Evolutionary conservation across 805 yeast species (phyloP), one percentile per base, ranked within the genome.

Genomic region (Monosporozyma solicola): DNA sequence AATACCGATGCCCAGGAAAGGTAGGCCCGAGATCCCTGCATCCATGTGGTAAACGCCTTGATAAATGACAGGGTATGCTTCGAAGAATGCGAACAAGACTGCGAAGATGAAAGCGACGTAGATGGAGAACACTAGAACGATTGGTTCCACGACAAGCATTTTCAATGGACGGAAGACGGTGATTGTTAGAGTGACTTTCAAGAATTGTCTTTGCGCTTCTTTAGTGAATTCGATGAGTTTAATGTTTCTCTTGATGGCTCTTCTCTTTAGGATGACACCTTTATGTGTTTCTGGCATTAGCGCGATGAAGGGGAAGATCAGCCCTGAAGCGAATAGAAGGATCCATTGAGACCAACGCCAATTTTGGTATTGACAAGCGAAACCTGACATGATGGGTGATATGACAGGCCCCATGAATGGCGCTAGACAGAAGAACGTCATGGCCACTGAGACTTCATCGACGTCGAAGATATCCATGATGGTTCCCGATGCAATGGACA

Each of bases 401-500:
- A 84, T 67, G 41, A 83, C 84, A 2, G 95, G 95, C 51, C 95
- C 95, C 64, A 83, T 74, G 59, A 87, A 83, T 24, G 94, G 90
- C 11, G 90, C 86, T 53, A 85, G 68, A 66, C 91, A 83, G 70
- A 85, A 87, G n/a, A 82, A 68, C 3, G 86, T 79, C 83, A 86
- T 79, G n/a, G 95, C 90, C 3, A 83, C 59, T 15, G 89, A 85
- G 63, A 82, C 70, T 63, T 82, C 80, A 44, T 78, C 77, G 35
- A 83, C 80, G 22, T 74, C 77, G 83, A 91, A 89, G 48, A 88
- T 69, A 69, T 89, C 96, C 52, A 83, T 72, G 56, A 89, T 80
- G 5, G 94, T 83, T 57, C 96, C 97, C 51, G 91, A 89, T 11
- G 89, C 92, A 58, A 87, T 80, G 9, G 95, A 84, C 70, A 89